Evolutionary conservation across 1,284 basidiomycete genomes (phyloP).

Genomic region (Phlebopus sp.): DNA sequence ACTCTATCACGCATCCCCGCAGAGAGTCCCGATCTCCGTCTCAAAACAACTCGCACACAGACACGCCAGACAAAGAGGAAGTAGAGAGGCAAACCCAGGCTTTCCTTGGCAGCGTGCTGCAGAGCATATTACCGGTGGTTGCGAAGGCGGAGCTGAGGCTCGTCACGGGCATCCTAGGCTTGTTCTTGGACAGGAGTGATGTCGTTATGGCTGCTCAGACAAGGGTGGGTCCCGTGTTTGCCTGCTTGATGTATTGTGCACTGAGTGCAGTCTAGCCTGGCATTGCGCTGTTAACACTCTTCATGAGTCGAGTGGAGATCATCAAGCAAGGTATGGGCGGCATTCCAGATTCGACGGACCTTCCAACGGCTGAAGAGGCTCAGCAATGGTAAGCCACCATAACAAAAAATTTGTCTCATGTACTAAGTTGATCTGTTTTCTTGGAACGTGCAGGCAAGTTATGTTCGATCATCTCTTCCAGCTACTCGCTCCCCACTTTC

Average conservation of each 20-base stretch:
- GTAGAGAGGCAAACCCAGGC: slow-evolving; percentile 86
- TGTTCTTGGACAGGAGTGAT: slow-evolving; percentile 83
- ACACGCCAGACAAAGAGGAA: slow-evolving; percentile 60
- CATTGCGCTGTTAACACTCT: slow-evolving; percentile 87
- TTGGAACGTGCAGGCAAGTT: slow-evolving; percentile 59
- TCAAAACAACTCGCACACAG: slow-evolving; percentile 12
- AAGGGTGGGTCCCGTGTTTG: slow-evolving; percentile 51
- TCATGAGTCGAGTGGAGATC: slow-evolving; percentile 89
- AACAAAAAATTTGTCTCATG: background rate
- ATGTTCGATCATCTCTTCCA: slow-evolving; percentile 86
- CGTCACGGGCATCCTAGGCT: slow-evolving; percentile 83
- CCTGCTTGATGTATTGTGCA: background rate
- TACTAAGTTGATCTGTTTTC: background rate
- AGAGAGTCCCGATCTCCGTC: slow-evolving; percentile 16
- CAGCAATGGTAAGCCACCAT: slow-evolving; percentile 71
- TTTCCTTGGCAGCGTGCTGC: slow-evolving; percentile 84
- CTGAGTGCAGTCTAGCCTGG: slow-evolving; percentile 67
- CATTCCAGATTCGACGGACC: slow-evolving; percentile 48
- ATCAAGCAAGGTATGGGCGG: slow-evolving; percentile 73
- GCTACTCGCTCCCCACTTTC: slow-evolving; percentile 71
- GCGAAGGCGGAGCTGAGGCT: slow-evolving; percentile 77
- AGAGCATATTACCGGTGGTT: slow-evolving; percentile 82
- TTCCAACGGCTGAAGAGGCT: slow-evolving; percentile 70
- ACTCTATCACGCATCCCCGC: slow-evolving; percentile 35
- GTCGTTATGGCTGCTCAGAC: slow-evolving; percentile 70